Percentiles rank a stretch among this genome's conserved stretches.
Conservation (phyloP, 345 rosid genomes). For the Acer negundo region DNA sequence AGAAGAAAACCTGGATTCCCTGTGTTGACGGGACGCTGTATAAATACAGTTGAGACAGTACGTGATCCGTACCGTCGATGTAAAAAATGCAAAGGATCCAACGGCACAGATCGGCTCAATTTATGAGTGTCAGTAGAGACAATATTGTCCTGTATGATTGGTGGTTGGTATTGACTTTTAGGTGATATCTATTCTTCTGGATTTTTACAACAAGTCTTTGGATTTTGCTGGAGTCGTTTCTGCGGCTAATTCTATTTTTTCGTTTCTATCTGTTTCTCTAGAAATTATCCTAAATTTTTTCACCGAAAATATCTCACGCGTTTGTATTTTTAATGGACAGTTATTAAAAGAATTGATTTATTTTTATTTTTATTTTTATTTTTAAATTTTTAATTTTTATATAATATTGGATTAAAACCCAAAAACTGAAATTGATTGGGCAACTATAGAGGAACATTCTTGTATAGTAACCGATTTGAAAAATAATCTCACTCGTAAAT, state of each 20-base stretch:
- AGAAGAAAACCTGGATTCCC: not conserved
- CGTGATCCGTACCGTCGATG: not conserved
- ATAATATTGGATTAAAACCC: too few relatives aligned
- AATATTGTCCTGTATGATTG: not conserved
- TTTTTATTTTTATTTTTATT: too few relatives aligned
- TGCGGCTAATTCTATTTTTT: not conserved
- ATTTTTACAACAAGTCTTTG: not conserved
- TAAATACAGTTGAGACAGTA: not conserved
- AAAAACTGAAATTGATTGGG: too few relatives aligned
- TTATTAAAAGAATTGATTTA: too few relatives aligned
- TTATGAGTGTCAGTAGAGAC: not conserved
- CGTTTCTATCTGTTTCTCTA: not conserved
- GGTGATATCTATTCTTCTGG: not conserved
- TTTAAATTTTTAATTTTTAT: too few relatives aligned
- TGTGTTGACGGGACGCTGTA: not conserved
- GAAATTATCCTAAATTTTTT: too few relatives aligned
- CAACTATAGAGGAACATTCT: too few relatives aligned
- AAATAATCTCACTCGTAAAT: too few relatives aligned
- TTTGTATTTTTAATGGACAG: too few relatives aligned
- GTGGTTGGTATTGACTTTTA: not conserved
- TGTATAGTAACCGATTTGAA: too few relatives aligned
- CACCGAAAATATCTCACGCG: too few relatives aligned
- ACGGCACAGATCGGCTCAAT: not conserved
- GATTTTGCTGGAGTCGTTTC: not conserved
- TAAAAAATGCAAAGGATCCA: rapidly evolving